Percentiles rank a stretch among this genome's conserved stretches.
Evolutionary conservation across 345 rosid species (phyloP).

Genomic region (Barbarea vulgaris): DNA sequence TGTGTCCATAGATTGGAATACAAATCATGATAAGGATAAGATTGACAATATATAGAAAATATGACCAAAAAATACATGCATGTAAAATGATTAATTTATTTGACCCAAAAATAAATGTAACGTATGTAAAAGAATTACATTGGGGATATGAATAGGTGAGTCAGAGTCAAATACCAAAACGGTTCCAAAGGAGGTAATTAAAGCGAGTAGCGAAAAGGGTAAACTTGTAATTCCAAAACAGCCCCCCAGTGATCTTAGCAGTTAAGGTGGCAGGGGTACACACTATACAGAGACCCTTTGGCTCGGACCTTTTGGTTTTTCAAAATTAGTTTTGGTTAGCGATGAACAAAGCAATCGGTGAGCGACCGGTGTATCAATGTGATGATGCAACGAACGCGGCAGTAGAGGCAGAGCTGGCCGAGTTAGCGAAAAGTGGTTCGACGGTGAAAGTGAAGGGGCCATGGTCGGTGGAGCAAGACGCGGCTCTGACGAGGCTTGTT

Average conservation of each 20-base stretch:
- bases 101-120: neutral
- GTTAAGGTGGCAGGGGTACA: conserved; percentile 2
- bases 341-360: conserved; percentile 7
- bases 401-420: conserved; percentile 29
- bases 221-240: neutral
- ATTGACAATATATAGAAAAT: neutral
- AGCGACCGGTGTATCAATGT: neutral
- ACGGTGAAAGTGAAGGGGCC: conserved; percentile 57
- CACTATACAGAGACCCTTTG: too few species aligned
- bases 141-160: neutral
- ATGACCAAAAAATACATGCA: neutral
- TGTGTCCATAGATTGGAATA: too few species aligned
- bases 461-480: conserved; percentile 76
- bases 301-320: neutral
- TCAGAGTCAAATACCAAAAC: neutral
- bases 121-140: neutral
- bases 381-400: conserved; percentile 17
- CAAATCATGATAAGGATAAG: neutral
- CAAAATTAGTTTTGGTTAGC: neutral
- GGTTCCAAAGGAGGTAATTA: neutral
- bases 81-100: neutral
- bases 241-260: conserved; percentile 7
- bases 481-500: conserved; percentile 56
- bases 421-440: conserved; percentile 12
- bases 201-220: conserved; percentile 20